phyloP scores from a whole-genome alignment of 176 grass and related monocot species.

The Aegilops bicornis region DNA sequence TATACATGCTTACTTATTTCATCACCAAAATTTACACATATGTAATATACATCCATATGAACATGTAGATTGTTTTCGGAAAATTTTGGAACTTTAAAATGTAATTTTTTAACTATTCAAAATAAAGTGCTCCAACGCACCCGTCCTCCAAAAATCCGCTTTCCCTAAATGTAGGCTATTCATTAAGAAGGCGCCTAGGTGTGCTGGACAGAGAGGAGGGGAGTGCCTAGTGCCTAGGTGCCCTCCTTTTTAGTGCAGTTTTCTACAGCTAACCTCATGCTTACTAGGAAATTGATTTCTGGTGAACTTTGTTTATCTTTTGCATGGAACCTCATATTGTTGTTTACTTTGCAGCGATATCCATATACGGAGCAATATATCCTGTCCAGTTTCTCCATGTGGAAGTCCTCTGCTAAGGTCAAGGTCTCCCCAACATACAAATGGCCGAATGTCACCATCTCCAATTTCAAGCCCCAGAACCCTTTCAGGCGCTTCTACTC shows the following conservation, averaged over 20 bases:
- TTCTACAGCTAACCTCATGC: neutral
- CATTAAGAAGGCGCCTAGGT: neutral
- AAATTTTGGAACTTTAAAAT: too few relatives aligned
- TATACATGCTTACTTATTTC: too few relatives aligned
- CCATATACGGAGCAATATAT: conserved; percentile 76
- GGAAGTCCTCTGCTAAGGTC: conserved; percentile 84
- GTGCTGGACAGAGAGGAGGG: neutral
- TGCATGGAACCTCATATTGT: conserved; percentile 20
- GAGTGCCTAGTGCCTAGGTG: neutral
- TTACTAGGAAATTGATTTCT: neutral
- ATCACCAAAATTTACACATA: too few relatives aligned
- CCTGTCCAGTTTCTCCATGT: conserved; percentile 96
- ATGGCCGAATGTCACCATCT: conserved; percentile 84
- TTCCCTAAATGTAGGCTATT: neutral
- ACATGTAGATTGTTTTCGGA: too few relatives aligned
- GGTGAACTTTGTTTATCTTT: neutral
- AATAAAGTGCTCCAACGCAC: too few relatives aligned
- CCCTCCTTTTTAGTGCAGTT: neutral
- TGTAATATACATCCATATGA: too few relatives aligned
- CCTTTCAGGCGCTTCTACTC: conserved; percentile 90
- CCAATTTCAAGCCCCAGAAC: conserved; percentile 96
- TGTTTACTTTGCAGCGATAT: conserved; percentile 70
- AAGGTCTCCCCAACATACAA: conserved; percentile 80
- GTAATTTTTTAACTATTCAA: too few relatives aligned
- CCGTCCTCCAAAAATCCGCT: too few relatives aligned